Conservation (phyloP, 2,329 filamentous ascomycete genomes). For the Aspergillus sp. region DNA sequence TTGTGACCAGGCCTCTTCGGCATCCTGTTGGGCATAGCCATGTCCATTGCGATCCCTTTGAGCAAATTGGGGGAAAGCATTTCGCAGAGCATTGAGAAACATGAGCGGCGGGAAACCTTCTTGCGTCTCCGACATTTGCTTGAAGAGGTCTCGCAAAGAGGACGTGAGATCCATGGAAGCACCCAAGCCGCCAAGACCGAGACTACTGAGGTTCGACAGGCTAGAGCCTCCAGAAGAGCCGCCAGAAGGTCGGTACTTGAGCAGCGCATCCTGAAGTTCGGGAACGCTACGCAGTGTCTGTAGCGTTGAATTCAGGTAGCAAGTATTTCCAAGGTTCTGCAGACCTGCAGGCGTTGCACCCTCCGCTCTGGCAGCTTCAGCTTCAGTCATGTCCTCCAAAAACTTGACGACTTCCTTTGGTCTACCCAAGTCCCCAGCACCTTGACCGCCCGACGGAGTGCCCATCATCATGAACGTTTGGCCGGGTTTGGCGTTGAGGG, state of each 20-base stretch:
- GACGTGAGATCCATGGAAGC: constrained; percentile 70
- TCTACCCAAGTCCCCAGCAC: constrained; percentile 60
- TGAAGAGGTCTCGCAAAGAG: constrained; percentile 80
- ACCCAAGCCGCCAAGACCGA: constrained; percentile 61
- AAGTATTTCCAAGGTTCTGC: constrained; percentile 93
- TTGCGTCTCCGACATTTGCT: constrained; percentile 85
- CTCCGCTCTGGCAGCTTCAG: constrained; percentile 78
- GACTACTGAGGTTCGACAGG: constrained; percentile 51
- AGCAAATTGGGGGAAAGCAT: constrained; percentile 86
- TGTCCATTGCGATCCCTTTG: constrained; percentile 80
- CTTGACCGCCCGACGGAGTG: constrained; percentile 69
- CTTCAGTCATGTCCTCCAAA: constrained; percentile 95
- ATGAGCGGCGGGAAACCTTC: constrained; percentile 79
- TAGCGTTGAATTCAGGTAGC: constrained; percentile 97
- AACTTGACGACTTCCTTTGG: constrained; percentile 86
- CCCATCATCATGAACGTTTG: constrained; percentile 97
- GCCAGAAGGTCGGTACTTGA: constrained; percentile 58
- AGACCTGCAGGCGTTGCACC: constrained; percentile 86
- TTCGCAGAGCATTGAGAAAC: constrained; percentile 79
- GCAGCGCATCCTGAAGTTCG: constrained; percentile 80
- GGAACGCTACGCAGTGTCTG: constrained; percentile 87
- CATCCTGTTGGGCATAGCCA: constrained; percentile 96
- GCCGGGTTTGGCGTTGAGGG: constrained; percentile 80
- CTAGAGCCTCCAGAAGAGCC: constrained; percentile 33
- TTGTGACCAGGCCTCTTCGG: constrained; percentile 97